A percentile compares a stretch with the other conserved stretches of the same genome.
Evolutionary conservation across 371 early-diverging fungal species (phyloP).

Genomic region (Chytridiales sp.): DNA sequence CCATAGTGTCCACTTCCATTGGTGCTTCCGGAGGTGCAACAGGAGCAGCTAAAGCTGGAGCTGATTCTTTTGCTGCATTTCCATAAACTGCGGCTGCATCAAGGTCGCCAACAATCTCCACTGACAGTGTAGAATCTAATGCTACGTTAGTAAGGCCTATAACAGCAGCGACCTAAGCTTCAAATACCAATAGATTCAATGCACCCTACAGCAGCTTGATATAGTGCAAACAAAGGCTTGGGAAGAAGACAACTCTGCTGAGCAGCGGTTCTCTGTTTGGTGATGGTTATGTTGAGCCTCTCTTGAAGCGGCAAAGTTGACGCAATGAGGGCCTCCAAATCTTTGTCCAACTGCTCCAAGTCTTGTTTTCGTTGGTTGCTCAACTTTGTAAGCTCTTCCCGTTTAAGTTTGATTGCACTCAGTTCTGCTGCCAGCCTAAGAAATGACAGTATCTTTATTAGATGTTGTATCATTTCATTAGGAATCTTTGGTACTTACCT

Average conservation of each 20-base stretch:
- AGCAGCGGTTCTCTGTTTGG: conserved; percentile 1
- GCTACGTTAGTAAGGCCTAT: too few species aligned
- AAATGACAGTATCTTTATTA: background rate
- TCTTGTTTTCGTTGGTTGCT: conserved; percentile 4
- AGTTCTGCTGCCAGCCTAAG: conserved; percentile 23
- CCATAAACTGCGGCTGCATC: too few species aligned
- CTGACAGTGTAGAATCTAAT: too few species aligned
- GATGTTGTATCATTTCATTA: background rate
- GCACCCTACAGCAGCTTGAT: conserved; percentile 23
- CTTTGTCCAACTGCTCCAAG: conserved; percentile 30
- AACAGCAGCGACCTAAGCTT: too few species aligned
- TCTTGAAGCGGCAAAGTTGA: conserved; percentile 35
- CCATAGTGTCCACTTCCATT: too few species aligned
- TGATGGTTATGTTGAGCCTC: conserved; percentile 19
- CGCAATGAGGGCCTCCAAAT: conserved; percentile 20
- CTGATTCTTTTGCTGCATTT: too few species aligned
- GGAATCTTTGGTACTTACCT: conserved; percentile 5
- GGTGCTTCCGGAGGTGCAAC: too few species aligned
- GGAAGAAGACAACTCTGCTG: conserved; percentile 20
- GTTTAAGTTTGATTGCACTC: conserved; percentile 7
- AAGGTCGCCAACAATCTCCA: too few species aligned
- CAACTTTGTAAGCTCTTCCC: conserved; percentile 12
- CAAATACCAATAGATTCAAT: conserved; percentile 4
- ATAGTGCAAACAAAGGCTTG: conserved; percentile 30
- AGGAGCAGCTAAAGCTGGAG: too few species aligned